Evolutionary conservation across 495 filamentous ascomycete species (phyloP).

Genomic region (Penicillium pulvis): DNA sequence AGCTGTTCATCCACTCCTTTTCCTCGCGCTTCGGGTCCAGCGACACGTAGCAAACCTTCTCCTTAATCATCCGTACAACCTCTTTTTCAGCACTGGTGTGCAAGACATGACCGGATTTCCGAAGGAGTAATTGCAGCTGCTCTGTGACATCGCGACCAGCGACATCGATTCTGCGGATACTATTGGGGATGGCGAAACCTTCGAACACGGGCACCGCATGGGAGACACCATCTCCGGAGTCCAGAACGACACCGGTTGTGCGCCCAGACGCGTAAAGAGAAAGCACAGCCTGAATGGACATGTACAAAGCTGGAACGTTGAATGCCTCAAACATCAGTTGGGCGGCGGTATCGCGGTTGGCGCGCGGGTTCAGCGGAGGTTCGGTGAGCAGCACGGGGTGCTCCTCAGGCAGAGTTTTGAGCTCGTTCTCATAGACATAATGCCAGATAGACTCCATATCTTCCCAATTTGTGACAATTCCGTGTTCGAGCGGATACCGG

Average conservation of each 20-base stretch:
- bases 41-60: slow-evolving; percentile 89
- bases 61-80: slow-evolving; percentile 94
- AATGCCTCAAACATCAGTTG: slow-evolving; percentile 99
- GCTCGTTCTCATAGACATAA: slow-evolving; percentile 75
- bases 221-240: slow-evolving; percentile 94
- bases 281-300: slow-evolving; percentile 94
- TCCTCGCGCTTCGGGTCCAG: slow-evolving; percentile 90
- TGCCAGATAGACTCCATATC: slow-evolving; percentile 99
- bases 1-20: slow-evolving; percentile 81
- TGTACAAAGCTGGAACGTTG: slow-evolving; percentile 95
- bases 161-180: slow-evolving; percentile 93
- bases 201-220: slow-evolving; percentile 98
- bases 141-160: slow-evolving; percentile 98
- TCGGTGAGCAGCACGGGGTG: slow-evolving; percentile 97
- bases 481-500: slow-evolving; percentile 92
- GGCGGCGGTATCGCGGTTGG: slow-evolving; percentile 94
- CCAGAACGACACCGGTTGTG: slow-evolving; percentile 94
- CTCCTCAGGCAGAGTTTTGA: slow-evolving; percentile 98
- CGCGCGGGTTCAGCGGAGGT: slow-evolving; percentile 91
- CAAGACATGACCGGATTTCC: slow-evolving; percentile 91
- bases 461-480: slow-evolving; percentile 99
- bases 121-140: slow-evolving; percentile 85
- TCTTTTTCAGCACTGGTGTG: slow-evolving; percentile 99
- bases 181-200: slow-evolving; percentile 94
- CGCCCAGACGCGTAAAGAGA: slow-evolving; percentile 95